Conservation (phyloP, 2,329 filamentous ascomycete species). For the Cladosporium sp. region DNA sequence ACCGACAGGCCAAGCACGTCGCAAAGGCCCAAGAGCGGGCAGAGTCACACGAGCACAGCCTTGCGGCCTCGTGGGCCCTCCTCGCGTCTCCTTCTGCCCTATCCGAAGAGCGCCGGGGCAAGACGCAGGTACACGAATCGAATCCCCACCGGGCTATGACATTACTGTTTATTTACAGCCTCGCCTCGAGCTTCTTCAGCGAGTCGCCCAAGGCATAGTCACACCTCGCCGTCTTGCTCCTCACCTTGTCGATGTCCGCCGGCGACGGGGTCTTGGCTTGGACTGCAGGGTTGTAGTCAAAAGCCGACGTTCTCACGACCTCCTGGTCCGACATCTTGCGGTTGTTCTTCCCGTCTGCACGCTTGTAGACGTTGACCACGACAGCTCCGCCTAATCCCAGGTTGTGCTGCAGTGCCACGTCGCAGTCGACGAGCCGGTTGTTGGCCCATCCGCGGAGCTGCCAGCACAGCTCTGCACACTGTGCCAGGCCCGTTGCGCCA, state of each 20-base stretch:
- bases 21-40: neutral
- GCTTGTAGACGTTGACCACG: slow-evolving; percentile 81
- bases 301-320: slow-evolving; percentile 58
- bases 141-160: neutral
- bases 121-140: too few relatives aligned
- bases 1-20: neutral
- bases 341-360: slow-evolving; percentile 67
- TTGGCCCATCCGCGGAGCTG: slow-evolving; percentile 85
- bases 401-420: slow-evolving; percentile 81
- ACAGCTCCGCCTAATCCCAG: slow-evolving; percentile 83
- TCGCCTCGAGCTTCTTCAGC: slow-evolving; percentile 62
- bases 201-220: slow-evolving; percentile 76
- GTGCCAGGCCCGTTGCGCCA: slow-evolving; percentile 82
- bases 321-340: slow-evolving; percentile 53
- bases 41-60: too few relatives aligned
- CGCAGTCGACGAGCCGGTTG: slow-evolving; percentile 69
- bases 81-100: too few relatives aligned
- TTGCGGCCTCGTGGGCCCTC: too few relatives aligned
- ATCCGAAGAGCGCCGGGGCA: too few relatives aligned
- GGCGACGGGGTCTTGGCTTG: slow-evolving; percentile 81
- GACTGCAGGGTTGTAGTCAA: slow-evolving; percentile 92
- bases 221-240: slow-evolving; percentile 60
- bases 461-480: slow-evolving; percentile 91
- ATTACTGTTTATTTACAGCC: slow-evolving; percentile 45
- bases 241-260: slow-evolving; percentile 61